Conservation (phyloP, 306 rosid genomes). For the Prinsepia uniflora region DNA sequence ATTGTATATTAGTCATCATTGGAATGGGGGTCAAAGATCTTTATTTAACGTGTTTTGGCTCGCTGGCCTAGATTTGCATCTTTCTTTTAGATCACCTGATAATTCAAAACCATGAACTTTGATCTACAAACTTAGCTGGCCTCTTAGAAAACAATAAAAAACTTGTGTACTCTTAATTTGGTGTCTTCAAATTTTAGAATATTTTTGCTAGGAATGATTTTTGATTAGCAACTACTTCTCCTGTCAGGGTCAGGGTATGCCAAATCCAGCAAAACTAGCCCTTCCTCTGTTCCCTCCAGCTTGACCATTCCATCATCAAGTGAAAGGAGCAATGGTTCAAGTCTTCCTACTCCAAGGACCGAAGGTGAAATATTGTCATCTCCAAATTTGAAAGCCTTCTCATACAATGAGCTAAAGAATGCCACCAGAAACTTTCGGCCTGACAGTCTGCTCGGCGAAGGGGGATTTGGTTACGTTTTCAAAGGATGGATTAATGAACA, state of each 20-base stretch:
- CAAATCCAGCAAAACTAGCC: conserved; percentile 43
- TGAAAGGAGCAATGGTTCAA: conserved; percentile 45
- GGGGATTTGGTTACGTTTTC: conserved; percentile 89
- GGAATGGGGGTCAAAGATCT: conserved; percentile 9
- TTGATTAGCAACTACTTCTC: conserved; percentile 21
- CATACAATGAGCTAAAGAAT: conserved; percentile 72
- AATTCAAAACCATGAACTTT: neutral
- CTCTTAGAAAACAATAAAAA: neutral
- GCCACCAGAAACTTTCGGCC: conserved; percentile 83
- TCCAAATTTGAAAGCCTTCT: conserved; percentile 64
- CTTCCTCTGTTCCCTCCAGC: conserved; percentile 50
- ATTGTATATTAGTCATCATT: neutral
- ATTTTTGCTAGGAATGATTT: conserved; percentile 1
- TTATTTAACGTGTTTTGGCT: neutral
- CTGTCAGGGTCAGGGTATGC: conserved; percentile 43
- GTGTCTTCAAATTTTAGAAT: neutral
- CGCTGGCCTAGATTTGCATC: conserved; percentile 6
- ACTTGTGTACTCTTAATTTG: neutral
- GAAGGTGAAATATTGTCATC: conserved; percentile 90
- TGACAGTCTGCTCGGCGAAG: conserved; percentile 91
- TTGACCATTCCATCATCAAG: conserved; percentile 45
- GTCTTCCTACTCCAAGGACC: conserved; percentile 72
- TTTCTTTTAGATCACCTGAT: neutral
- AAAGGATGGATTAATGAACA: conserved; percentile 90
- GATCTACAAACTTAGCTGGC: neutral